Base-by-base conservation (phyloP, 129 eudicot genomes). In the Helianthus tuberosus region DNA sequence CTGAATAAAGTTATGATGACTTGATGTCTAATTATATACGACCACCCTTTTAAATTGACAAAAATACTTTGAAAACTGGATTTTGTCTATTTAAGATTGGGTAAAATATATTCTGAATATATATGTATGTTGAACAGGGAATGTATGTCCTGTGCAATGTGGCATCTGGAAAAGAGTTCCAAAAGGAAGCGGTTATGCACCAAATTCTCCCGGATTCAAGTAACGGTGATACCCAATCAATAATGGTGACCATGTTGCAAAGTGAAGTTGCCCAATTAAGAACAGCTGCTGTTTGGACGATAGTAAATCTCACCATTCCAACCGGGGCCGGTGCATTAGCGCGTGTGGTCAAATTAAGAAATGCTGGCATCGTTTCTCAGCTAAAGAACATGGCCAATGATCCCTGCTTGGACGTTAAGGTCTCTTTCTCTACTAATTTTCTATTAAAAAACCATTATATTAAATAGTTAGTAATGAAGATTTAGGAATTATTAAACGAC, bases 331-430 rank as follows among this genome's bases (percentile, higher is more conserved):
- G 96, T 71, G 94, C 95, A 48, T 80, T 73, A 68, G 74, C 75
- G 36, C 85, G 99, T 63, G 84, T 87, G 44, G 68, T 78, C 12
- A 85, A 81, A 79, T 69, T 95, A 58, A 83, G 90, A 64, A 84
- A 86, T 76, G 92, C 91, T 13, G 99, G 99, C 13, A 66, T 95
- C 57, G 85, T 85, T 51, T 75, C 88, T 71, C 92, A 86, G 49
- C 69, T 95, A 35, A 95, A 85, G 83, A 89, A 81, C 69, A 86
- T 95, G 96, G 81, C 72, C 66, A 83, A 79, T 59, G 99, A 95
- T 81, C 89, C 94, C 43, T 91, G 97, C 82, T 48, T 95, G 69
- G 99, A 95, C 61, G 97, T 91, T 13, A 91, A 95, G 96, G 98
- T 92, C 58, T 59, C 7, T 78, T 64, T 17, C 23, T 49, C 58